Evolutionary conservation across 768 basidiomycete genomes (phyloP).

Genomic region (Phlegmacium glaucopus): DNA sequence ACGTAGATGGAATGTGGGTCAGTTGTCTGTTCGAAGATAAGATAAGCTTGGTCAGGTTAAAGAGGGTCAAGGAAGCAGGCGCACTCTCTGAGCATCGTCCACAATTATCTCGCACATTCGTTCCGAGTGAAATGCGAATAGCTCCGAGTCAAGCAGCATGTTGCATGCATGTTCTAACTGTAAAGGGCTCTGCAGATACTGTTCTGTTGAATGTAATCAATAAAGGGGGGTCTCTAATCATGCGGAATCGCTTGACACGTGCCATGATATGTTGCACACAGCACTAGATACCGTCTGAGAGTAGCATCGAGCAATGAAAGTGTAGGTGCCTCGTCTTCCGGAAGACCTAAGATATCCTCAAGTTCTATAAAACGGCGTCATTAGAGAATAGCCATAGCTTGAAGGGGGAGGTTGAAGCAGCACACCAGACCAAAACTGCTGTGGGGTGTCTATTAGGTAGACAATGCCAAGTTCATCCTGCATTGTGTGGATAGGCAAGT

Average conservation of each 20-base stretch:
- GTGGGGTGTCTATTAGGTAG: conserved; percentile 78
- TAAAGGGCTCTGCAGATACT: conserved; percentile 78
- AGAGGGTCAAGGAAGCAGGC: conserved; percentile 24
- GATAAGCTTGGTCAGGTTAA: conserved; percentile 4
- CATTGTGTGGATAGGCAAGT: conserved; percentile 35
- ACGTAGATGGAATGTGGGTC: conserved; percentile 84
- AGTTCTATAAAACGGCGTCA: conserved; percentile 57
- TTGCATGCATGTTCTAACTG: conserved; percentile 84
- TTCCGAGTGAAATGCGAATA: conserved; percentile 90
- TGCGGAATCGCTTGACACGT: conserved; percentile 22
- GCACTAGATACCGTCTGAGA: conserved; percentile 67
- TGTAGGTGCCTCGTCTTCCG: conserved; percentile 57
- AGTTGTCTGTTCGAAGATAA: conserved; percentile 51
- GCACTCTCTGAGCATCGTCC: conserved; percentile 63
- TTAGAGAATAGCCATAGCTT: background rate
- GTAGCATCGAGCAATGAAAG: conserved; percentile 77
- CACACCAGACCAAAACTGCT: conserved; percentile 91
- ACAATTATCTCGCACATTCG: conserved; percentile 83
- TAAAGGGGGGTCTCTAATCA: conserved; percentile 5
- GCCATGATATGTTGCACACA: conserved; percentile 90
- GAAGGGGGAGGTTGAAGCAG: conserved; percentile 2
- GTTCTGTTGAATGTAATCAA: conserved; percentile 41
- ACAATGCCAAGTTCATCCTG: conserved; percentile 76
- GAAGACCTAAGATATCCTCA: conserved; percentile 74
- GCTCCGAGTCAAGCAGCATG: conserved; percentile 75